Evolutionary conservation across 176 grass and related monocot species (phyloP).

Genomic region (Bolboschoenus planiculmis): DNA sequence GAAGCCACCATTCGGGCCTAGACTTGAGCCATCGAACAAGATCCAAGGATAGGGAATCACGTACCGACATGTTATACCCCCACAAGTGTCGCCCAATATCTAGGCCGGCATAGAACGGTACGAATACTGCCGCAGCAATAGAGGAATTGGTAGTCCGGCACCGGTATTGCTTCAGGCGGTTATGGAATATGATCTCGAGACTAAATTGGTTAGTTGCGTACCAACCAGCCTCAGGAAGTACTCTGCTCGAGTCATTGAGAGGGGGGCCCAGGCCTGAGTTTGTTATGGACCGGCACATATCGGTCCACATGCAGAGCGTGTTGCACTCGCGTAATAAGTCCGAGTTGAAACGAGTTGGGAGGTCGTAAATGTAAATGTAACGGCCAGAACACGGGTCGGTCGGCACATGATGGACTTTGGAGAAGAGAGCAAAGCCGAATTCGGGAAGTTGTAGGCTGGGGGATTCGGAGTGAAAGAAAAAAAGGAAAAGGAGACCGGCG

Average conservation of each 20-base stretch:
- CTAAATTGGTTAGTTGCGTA: slow-evolving; percentile 63
- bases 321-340: slow-evolving; percentile 3
- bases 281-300: slow-evolving; percentile 7
- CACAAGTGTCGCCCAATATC: slow-evolving; percentile 52
- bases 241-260: background rate
- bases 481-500: background rate
- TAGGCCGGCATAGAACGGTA: slow-evolving; percentile 54
- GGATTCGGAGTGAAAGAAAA: background rate
- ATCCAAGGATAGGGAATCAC: slow-evolving; percentile 26
- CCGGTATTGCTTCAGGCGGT: slow-evolving; percentile 53
- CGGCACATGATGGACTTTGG: background rate
- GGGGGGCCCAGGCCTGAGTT: background rate
- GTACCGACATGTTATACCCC: slow-evolving; percentile 33
- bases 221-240: slow-evolving; percentile 13
- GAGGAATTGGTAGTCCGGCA: slow-evolving; percentile 42
- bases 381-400: slow-evolving; percentile 4
- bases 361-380: slow-evolving; percentile 25
- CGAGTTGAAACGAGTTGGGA: background rate
- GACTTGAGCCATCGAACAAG: slow-evolving; percentile 49
- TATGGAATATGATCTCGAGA: slow-evolving; percentile 65
- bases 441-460: background rate
- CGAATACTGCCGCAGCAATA: slow-evolving; percentile 41
- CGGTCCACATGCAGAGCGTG: background rate
- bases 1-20: slow-evolving; percentile 32
- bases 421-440: background rate